A percentile compares a stretch with the other conserved stretches of the same genome.
Evolutionary conservation across 768 basidiomycete species (phyloP).

Genomic region (Lyophyllum semitale): DNA sequence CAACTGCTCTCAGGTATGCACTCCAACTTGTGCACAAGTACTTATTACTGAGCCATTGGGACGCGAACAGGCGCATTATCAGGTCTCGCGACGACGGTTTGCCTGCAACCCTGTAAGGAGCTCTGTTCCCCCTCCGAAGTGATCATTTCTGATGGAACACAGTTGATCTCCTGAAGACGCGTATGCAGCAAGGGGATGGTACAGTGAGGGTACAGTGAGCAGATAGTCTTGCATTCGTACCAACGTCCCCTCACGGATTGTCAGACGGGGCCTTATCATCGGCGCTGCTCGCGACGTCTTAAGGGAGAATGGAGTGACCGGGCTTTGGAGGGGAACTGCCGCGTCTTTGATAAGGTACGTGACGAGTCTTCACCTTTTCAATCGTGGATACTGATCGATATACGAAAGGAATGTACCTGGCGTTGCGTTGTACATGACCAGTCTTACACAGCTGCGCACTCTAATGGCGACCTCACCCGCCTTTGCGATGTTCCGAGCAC

Average conservation of each 20-base stretch:
- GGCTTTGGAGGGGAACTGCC: conserved; percentile 87
- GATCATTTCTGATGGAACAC: neutral
- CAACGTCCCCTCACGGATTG: conserved; percentile 27
- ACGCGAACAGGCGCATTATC: conserved; percentile 65
- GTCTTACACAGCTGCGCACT: conserved; percentile 79
- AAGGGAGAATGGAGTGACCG: conserved; percentile 59
- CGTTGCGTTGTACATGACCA: conserved; percentile 89
- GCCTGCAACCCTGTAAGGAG: conserved; percentile 73
- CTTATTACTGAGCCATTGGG: neutral
- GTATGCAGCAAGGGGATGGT: conserved; percentile 81
- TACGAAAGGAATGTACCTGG: conserved; percentile 83
- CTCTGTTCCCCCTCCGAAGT: neutral
- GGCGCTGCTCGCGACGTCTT: conserved; percentile 60
- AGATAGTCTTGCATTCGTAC: neutral
- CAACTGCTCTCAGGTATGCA: conserved; percentile 63
- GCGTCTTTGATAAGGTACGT: conserved; percentile 74
- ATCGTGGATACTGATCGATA: neutral
- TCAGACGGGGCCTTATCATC: conserved; percentile 39
- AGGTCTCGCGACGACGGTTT: conserved; percentile 73
- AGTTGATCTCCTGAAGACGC: conserved; percentile 94
- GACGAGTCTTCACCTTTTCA: neutral
- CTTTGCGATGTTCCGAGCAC: conserved; percentile 49
- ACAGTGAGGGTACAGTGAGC: conserved; percentile 37
- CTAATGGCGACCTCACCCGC: conserved; percentile 71
- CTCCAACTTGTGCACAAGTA: neutral